phyloP scores from a whole-genome alignment of 2,329 filamentous ascomycete species.

The Aspergillus persii region DNA sequence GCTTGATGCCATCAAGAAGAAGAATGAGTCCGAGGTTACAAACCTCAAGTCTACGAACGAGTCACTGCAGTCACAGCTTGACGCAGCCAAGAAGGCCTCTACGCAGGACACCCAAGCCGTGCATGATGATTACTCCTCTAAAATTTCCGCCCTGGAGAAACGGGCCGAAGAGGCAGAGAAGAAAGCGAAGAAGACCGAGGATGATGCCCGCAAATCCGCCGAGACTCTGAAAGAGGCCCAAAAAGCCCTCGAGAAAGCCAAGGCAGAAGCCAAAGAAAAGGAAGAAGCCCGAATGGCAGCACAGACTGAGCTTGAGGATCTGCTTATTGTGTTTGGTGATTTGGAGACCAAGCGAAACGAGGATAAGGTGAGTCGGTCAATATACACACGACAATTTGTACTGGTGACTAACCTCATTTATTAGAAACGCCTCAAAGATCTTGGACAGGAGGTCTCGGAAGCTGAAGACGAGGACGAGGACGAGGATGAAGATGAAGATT shows the following conservation, averaged over 20 bases:
- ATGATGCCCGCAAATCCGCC: conserved; percentile 37
- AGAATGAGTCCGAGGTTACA: conserved; percentile 57
- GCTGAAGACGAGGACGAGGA: conserved; percentile 67
- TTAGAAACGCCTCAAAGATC: conserved; percentile 58
- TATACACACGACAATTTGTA: not conserved
- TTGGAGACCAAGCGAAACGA: conserved; percentile 72
- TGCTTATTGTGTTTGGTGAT: conserved; percentile 78
- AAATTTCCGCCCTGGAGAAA: conserved; percentile 47
- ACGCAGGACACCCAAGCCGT: conserved; percentile 59
- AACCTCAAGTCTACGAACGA: conserved; percentile 59
- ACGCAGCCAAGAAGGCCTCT: conserved; percentile 42
- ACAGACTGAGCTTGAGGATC: conserved; percentile 75
- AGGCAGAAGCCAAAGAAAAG: conserved; percentile 45
- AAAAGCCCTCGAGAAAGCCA: conserved; percentile 31
- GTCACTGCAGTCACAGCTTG: conserved; percentile 49
- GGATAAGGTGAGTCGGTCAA: conserved; percentile 64
- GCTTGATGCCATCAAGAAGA: conserved; percentile 17
- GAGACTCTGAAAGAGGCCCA: conserved; percentile 54
- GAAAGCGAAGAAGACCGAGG: conserved; percentile 28
- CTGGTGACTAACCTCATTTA: conserved; percentile 4
- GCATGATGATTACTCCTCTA: conserved; percentile 51
- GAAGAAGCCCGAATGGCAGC: conserved; percentile 62
- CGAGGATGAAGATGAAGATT: conserved; percentile 41
- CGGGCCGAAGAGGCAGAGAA: conserved; percentile 45
- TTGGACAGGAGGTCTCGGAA: conserved; percentile 72